These are phyloP conservation scores for Salmacisia buchloeana DNA, from an alignment of 1,284 basidiomycete species.

Conservation along the genomic window DNA sequence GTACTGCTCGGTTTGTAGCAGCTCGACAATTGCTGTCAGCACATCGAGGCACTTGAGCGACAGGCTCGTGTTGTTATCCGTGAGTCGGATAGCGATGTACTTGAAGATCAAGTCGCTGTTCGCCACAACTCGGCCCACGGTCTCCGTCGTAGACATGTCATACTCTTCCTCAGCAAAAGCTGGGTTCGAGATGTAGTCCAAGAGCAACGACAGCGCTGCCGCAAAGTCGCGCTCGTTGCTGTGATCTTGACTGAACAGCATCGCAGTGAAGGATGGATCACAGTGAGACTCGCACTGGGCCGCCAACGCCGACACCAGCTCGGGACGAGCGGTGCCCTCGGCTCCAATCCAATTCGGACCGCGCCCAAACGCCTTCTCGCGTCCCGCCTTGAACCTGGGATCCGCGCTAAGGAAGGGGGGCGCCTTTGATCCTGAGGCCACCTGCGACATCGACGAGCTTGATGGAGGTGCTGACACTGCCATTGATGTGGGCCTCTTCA, in stretches of 20 bases:
- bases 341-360: conserved; percentile 54
- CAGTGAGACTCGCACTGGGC: conserved; percentile 83
- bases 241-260: conserved; percentile 81
- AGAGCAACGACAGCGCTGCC: conserved; percentile 66
- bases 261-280: conserved; percentile 51
- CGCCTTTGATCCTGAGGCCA: background rate
- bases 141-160: conserved; percentile 57
- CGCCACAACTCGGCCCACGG: conserved; percentile 69
- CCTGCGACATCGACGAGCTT: background rate
- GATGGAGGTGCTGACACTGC: background rate
- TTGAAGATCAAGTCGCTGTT: conserved; percentile 90
- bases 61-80: conserved; percentile 89
- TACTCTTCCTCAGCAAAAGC: conserved; percentile 61
- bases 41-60: conserved; percentile 83
- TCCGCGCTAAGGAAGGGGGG: conserved; percentile 66
- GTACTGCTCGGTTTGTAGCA: conserved; percentile 69
- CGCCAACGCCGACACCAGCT: conserved; percentile 78
- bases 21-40: conserved; percentile 68
- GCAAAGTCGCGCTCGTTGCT: conserved; percentile 90
- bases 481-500: background rate
- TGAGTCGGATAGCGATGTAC: conserved; percentile 82
- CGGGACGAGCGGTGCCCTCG: conserved; percentile 79
- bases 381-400: conserved; percentile 65
- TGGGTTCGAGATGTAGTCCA: conserved; percentile 65
- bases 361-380: conserved; percentile 70